These are phyloP conservation scores for Neurospora terricola DNA, from an alignment of 495 filamentous ascomycete species.

Conservation along the genomic window DNA sequence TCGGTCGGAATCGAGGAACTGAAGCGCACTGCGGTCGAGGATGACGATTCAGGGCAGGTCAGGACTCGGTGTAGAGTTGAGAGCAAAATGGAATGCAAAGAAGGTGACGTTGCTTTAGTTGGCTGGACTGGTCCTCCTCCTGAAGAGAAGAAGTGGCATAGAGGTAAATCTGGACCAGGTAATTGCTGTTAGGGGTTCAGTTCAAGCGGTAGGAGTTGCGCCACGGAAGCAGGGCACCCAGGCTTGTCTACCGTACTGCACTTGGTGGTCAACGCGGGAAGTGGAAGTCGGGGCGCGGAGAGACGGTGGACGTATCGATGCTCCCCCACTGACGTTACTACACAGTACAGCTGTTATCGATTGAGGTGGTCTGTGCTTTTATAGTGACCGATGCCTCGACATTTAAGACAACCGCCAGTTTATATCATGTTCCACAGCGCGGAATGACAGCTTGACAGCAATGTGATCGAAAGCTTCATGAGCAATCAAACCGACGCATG, in stretches of 20 bases:
- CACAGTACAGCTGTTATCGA: neutral
- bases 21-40: neutral
- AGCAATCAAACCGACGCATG: neutral
- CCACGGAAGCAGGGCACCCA: neutral
- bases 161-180: neutral
- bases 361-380: neutral
- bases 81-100: neutral
- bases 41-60: neutral
- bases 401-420: neutral
- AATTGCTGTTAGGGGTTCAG: neutral
- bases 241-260: neutral
- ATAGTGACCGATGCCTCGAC: neutral
- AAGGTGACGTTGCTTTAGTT: neutral
- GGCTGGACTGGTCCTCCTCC: neutral
- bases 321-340: neutral
- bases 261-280: neutral
- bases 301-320: neutral
- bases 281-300: neutral
- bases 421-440: neutral
- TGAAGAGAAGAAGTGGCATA: neutral
- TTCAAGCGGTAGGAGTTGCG: neutral
- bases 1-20: neutral
- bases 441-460: neutral
- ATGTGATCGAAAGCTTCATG: neutral
- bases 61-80: neutral